phyloP scores from a whole-genome alignment of 768 basidiomycete species.

The Agaricus blazei region DNA sequence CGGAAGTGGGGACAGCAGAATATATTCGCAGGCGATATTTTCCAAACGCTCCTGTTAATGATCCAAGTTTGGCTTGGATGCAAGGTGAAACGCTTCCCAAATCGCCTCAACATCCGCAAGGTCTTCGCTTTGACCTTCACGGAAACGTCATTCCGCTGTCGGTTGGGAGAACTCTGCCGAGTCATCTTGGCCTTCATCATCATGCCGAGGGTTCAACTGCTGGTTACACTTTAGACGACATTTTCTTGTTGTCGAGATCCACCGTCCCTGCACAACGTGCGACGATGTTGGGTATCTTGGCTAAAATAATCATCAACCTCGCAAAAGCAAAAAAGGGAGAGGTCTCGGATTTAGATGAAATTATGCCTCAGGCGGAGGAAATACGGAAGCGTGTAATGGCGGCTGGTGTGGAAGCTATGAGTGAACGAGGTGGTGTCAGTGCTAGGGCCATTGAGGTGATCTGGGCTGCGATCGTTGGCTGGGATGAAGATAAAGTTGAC shows the following conservation, averaged over 20 bases:
- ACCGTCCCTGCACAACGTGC: slow-evolving; percentile 82
- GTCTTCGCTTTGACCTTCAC: slow-evolving; percentile 72
- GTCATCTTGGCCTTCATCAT: slow-evolving; percentile 87
- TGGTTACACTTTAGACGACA: slow-evolving; percentile 85
- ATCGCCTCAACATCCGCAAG: slow-evolving; percentile 24
- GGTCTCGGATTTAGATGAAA: slow-evolving; percentile 28
- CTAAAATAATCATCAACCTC: slow-evolving; percentile 44
- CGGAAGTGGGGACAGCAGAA: slow-evolving; percentile 74
- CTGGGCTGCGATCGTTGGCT: slow-evolving; percentile 71
- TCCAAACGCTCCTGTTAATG: slow-evolving; percentile 58
- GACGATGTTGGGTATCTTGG: slow-evolving; percentile 72
- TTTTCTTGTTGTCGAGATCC: slow-evolving; percentile 74
- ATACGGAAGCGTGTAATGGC: slow-evolving; percentile 61
- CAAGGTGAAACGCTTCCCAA: slow-evolving; percentile 25
- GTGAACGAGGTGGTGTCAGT: slow-evolving; percentile 62
- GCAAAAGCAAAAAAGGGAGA: slow-evolving; percentile 28
- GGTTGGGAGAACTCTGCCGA: slow-evolving; percentile 58
- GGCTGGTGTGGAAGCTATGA: slow-evolving; percentile 61
- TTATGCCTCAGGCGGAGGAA: slow-evolving; percentile 35
- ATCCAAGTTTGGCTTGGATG: slow-evolving; percentile 84
- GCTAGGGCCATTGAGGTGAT: slow-evolving; percentile 64
- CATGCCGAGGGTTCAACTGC: slow-evolving; percentile 77
- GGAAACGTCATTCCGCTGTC: slow-evolving; percentile 61
- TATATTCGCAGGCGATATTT: slow-evolving; percentile 83
- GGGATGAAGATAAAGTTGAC: slow-evolving; percentile 38